Evolutionary conservation across 768 basidiomycete genomes (phyloP).

Genomic region (Xanthoconium stramineum): DNA sequence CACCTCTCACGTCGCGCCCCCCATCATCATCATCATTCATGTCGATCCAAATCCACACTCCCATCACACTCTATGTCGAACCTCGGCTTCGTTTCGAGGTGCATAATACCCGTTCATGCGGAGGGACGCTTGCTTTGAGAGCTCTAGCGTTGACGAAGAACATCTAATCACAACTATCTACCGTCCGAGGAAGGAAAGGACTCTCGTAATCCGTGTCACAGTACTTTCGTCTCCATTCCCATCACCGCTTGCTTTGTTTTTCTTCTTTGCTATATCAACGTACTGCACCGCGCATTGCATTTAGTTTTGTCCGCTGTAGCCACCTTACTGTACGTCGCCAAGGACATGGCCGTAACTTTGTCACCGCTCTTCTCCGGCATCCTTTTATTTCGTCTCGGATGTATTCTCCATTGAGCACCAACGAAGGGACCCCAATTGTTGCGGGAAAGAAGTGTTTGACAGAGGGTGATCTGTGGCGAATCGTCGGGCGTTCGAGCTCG

Average conservation of each 20-base stretch:
- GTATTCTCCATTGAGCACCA: neutral
- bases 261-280: neutral
- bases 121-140: slow-evolving; percentile 1
- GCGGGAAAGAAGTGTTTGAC: neutral
- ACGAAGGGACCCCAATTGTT: neutral
- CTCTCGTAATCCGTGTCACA: slow-evolving; percentile 10
- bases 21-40: neutral
- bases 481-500: neutral
- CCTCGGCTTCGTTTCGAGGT: slow-evolving; percentile 6
- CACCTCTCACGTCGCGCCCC: neutral
- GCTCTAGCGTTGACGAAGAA: neutral
- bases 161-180: slow-evolving; percentile 17
- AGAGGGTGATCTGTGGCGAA: slow-evolving; percentile 1
- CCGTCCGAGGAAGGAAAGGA: slow-evolving; percentile 18
- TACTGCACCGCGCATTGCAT: slow-evolving; percentile 1
- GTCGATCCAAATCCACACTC: neutral
- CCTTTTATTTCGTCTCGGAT: neutral
- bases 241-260: slow-evolving; percentile 1
- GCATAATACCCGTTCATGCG: neutral
- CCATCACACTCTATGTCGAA: neutral
- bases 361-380: neutral
- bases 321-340: slow-evolving; percentile 5
- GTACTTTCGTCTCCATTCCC: slow-evolving; percentile 7
- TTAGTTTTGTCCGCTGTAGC: slow-evolving; percentile 18
- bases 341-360: slow-evolving; percentile 5